A percentile compares a stretch with the other conserved stretches of the same genome.
phyloP scores from a whole-genome alignment of 345 rosid genomes.

The Bruguiera parviflora region DNA sequence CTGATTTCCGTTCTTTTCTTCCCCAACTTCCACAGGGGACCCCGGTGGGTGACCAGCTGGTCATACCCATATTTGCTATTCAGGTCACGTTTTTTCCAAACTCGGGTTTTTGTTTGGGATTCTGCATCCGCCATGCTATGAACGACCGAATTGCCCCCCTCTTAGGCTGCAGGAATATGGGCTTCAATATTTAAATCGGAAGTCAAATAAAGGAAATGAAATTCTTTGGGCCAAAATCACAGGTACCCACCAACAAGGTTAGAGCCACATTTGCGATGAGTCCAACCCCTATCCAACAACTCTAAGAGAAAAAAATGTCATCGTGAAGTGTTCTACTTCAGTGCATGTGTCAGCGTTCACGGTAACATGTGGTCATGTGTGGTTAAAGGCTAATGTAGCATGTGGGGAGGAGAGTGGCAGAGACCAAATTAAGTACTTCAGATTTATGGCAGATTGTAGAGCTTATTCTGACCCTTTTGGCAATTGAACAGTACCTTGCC shows the following conservation, averaged over 20 bases:
- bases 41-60: background rate
- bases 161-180: constrained; percentile 36
- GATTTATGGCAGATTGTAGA: constrained; percentile 26
- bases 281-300: constrained; percentile 19
- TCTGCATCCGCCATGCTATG: constrained; percentile 19
- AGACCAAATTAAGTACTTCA: constrained; percentile 10
- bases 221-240: background rate
- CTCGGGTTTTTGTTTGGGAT: constrained; percentile 35
- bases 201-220: background rate
- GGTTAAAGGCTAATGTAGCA: constrained; percentile 22
- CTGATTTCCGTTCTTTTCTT: constrained; percentile 19
- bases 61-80: constrained; percentile 20
- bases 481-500: constrained; percentile 34
- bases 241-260: constrained; percentile 7
- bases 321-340: constrained; percentile 2
- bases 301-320: constrained; percentile 18
- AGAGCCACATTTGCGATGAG: constrained; percentile 32
- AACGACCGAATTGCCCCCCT: constrained; percentile 30
- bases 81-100: constrained; percentile 37
- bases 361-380: constrained; percentile 31
- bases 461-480: constrained; percentile 32
- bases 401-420: background rate
- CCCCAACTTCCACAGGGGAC: constrained; percentile 24
- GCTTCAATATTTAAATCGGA: constrained; percentile 21
- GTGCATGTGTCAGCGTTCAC: constrained; percentile 24